Percentiles rank a stretch among this genome's conserved stretches.
Conservation (phyloP, 2,329 filamentous ascomycete genomes). For the Penicillium thymicola region DNA sequence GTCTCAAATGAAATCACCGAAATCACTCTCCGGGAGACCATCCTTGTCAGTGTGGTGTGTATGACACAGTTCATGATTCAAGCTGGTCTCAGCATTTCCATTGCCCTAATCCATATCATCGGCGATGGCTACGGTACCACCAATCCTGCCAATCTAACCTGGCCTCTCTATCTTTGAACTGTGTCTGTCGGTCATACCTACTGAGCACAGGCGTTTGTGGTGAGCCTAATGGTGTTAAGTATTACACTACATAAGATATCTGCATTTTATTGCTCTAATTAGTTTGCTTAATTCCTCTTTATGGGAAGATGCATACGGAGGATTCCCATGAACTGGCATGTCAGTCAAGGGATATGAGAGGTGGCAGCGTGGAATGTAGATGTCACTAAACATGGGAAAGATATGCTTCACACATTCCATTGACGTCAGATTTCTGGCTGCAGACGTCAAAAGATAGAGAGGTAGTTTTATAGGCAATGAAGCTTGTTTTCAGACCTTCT, state of each 20-base stretch:
- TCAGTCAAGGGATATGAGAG: neutral
- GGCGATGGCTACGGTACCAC: neutral
- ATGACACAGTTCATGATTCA: neutral
- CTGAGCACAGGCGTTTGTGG: too few species aligned
- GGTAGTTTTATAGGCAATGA: neutral
- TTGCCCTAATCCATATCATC: neutral
- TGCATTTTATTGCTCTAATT: too few species aligned
- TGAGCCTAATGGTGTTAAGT: too few species aligned
- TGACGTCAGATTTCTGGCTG: too few species aligned
- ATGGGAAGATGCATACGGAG: too few species aligned
- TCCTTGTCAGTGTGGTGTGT: neutral
- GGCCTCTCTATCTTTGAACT: too few species aligned
- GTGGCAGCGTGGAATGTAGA: neutral
- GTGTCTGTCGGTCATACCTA: too few species aligned
- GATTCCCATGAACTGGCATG: too few species aligned
- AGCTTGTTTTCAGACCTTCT: neutral
- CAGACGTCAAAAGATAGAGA: neutral
- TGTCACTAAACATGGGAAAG: neutral
- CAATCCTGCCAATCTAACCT: neutral
- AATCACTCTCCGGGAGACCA: neutral
- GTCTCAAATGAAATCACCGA: neutral
- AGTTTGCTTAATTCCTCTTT: too few species aligned
- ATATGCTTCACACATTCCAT: too few species aligned
- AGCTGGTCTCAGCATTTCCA: neutral
- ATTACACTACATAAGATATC: too few species aligned